Evolutionary conservation across 2,329 filamentous ascomycete genomes (phyloP), one percentile per base, ranked within the genome.

Genomic region (Penicillium olsonii): DNA sequence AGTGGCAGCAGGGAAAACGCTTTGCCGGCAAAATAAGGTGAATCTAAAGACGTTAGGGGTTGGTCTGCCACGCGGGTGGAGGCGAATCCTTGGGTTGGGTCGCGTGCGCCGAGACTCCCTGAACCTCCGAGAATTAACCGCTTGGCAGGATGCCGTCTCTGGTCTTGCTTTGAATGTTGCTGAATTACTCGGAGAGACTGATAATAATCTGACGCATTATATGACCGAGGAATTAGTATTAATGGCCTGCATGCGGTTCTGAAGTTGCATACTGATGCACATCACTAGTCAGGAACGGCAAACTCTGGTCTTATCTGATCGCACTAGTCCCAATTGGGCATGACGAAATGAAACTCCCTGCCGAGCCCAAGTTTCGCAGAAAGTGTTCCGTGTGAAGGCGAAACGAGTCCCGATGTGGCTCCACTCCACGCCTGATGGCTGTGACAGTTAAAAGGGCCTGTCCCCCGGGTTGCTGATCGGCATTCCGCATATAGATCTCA

Each of bases 291-390:
- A 33, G 39, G 9, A 42, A 33, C 27, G 15, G 31, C 22, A 31
- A 38, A 34, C 18, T 19, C 22, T 11, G 12, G n/a, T 41, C 44
- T 47, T 47, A 47, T 47, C 44, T 35, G 44, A 47, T 47, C 20
- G 44, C 37, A 29, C 44, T 47, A 47, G 9, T 20, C 37, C 37
- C 18, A 15, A 35, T 47, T 10, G n/a, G 29, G 33, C 2, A 20
- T 5, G 27, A 40, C 18, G 44, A 47, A 47, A 47, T 42, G 24
- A 42, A 26, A 20, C 8, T 8, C 10, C 15, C 33, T 35, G 14
- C 17, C 19, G 20, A 47, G 37, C 44, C n/a, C 37, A 42, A 17
- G 37, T 42, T 40, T 20, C 27, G 29, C 20, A 37, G 19, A 42
- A 20, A 31, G 20, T 35, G 29, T 12, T 10, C 14, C 22, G 18